phyloP scores from a whole-genome alignment of 2,329 filamentous ascomycete species.

The Amylocarpus encephaloides region DNA sequence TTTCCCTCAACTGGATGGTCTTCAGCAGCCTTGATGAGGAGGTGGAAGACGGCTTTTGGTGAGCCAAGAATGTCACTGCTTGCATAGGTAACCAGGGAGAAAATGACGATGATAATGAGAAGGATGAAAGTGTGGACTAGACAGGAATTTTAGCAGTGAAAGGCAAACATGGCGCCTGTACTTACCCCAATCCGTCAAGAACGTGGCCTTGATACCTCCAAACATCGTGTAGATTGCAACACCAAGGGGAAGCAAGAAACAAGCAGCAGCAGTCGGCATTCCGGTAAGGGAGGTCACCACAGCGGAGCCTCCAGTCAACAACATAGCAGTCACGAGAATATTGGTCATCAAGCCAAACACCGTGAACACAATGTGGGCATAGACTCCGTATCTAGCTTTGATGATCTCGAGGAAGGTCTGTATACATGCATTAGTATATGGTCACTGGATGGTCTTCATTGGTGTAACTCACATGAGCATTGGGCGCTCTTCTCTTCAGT shows the following conservation, averaged over 20 bases:
- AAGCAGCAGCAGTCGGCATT: constrained; percentile 72
- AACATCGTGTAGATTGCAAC: constrained; percentile 75
- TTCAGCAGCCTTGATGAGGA: constrained; percentile 61
- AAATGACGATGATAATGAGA: constrained; percentile 78
- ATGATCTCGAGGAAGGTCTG: constrained; percentile 74
- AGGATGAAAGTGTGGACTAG: constrained; percentile 74
- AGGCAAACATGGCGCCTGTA: background rate
- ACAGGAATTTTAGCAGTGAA: constrained; percentile 47
- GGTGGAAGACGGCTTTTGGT: constrained; percentile 70
- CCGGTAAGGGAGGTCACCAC: constrained; percentile 68
- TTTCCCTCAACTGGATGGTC: constrained; percentile 75
- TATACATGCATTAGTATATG: background rate
- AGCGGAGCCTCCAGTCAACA: constrained; percentile 76
- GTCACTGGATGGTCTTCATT: background rate
- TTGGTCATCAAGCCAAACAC: constrained; percentile 79
- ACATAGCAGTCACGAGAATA: constrained; percentile 81
- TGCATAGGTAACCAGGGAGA: constrained; percentile 75
- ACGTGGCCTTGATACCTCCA: constrained; percentile 79
- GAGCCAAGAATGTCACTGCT: constrained; percentile 67
- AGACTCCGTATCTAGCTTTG: constrained; percentile 67
- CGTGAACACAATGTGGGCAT: constrained; percentile 72
- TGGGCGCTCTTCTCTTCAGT: constrained; percentile 78
- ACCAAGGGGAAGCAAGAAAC: constrained; percentile 74
- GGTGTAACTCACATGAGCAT: constrained; percentile 54
- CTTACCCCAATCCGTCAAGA: constrained; percentile 51